Percentiles rank a stretch among this genome's conserved stretches.
Evolutionary conservation across 768 basidiomycete genomes (phyloP).

Genomic region (Auricularia sp.): DNA sequence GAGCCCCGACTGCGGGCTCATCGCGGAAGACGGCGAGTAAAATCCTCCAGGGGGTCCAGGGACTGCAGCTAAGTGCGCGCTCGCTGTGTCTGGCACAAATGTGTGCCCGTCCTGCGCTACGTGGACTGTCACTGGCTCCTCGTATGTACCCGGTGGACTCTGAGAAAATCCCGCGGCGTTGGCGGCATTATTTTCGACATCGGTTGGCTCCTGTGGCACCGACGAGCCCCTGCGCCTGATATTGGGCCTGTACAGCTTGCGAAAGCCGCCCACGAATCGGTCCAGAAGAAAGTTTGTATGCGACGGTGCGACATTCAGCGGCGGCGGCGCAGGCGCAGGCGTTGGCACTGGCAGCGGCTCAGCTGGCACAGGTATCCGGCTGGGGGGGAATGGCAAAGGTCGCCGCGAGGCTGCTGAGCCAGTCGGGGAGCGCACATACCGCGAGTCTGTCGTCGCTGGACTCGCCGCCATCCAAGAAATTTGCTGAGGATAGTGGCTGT

Average conservation of each 20-base stretch:
- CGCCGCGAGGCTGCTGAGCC: too few species aligned
- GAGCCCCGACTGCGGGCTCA: not conserved
- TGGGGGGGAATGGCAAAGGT: too few species aligned
- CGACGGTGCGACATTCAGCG: not conserved
- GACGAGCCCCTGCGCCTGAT: not conserved
- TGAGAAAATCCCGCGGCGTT: not conserved
- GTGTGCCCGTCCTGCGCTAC: too few species aligned
- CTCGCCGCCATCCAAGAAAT: too few species aligned
- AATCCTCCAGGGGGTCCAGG: too few species aligned
- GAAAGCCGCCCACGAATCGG: not conserved
- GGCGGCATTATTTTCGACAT: not conserved
- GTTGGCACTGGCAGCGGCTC: not conserved
- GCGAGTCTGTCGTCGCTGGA: too few species aligned
- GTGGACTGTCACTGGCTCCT: not conserved
- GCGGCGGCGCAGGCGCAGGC: not conserved
- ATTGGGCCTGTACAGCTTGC: not conserved
- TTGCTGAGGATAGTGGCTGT: too few species aligned
- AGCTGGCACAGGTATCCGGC: too few species aligned
- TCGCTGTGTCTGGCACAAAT: too few species aligned
- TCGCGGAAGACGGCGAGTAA: not conserved
- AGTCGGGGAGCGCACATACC: too few species aligned
- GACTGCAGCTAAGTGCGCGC: too few species aligned
- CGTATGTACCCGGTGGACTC: not conserved
- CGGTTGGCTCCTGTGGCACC: not conserved
- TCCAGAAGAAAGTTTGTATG: not conserved